Percentiles rank a stretch among this genome's conserved stretches.
Conservation (phyloP, 257 asterid genomes). For the Vinca minor region DNA sequence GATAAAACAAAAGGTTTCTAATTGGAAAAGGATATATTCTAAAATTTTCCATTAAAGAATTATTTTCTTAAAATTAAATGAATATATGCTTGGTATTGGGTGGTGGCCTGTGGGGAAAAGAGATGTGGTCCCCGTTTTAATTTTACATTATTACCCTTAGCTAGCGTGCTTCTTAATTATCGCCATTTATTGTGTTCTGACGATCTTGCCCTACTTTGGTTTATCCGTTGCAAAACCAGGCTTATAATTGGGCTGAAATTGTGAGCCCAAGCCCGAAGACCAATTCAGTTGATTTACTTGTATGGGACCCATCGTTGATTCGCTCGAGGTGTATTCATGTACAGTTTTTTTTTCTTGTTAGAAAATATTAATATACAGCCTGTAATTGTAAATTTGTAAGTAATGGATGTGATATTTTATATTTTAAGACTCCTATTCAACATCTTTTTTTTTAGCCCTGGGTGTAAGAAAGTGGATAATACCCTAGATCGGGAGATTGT, state of each 20-base stretch:
- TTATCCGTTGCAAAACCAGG: background rate
- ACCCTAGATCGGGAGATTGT: too few relatives aligned
- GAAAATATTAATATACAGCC: too few relatives aligned
- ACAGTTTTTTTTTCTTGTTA: too few relatives aligned
- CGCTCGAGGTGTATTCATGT: background rate
- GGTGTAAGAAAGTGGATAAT: too few relatives aligned
- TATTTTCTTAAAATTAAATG: background rate
- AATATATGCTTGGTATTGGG: constrained; percentile 9
- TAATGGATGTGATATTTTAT: too few relatives aligned
- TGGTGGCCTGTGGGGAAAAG: constrained; percentile 11
- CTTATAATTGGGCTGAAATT: background rate
- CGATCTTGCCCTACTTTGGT: constrained; percentile 1
- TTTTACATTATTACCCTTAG: constrained; percentile 12
- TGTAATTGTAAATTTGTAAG: too few relatives aligned
- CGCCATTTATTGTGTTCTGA: background rate
- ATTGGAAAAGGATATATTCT: background rate
- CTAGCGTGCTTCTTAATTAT: constrained; percentile 4
- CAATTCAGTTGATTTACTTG: background rate
- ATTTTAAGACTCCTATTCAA: too few relatives aligned
- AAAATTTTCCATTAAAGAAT: background rate
- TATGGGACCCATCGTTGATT: constrained; percentile 6
- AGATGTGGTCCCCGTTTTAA: constrained; percentile 9
- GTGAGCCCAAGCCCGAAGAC: background rate
- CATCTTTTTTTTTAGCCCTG: too few relatives aligned
- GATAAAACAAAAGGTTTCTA: too few relatives aligned